These are phyloP conservation scores for Cryptococcus wingfieldii DNA, from an alignment of 1,284 basidiomycete genomes.

Conservation along the genomic window DNA sequence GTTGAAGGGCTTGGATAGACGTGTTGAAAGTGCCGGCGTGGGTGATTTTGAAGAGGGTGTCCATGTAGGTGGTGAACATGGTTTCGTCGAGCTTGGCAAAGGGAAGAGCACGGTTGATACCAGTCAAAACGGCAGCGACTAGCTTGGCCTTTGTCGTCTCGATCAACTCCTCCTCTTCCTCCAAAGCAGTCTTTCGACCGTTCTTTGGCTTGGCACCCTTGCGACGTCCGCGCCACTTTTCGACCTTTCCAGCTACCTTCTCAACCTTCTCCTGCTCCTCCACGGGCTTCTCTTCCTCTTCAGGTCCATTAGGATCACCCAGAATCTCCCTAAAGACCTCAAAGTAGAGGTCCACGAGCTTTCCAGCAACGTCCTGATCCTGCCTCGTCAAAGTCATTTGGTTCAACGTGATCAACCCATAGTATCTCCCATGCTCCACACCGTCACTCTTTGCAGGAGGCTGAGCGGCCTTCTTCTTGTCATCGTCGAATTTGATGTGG, in stretches of 20 bases:
- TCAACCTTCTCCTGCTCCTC: slow-evolving; percentile 42
- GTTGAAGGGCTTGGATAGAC: slow-evolving; percentile 84
- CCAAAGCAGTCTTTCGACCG: slow-evolving; percentile 36
- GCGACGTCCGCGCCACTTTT: slow-evolving; percentile 45
- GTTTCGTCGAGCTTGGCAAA: slow-evolving; percentile 67
- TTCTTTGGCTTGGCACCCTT: slow-evolving; percentile 46
- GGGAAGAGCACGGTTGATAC: slow-evolving; percentile 91
- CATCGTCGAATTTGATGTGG: slow-evolving; percentile 50
- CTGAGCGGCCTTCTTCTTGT: slow-evolving; percentile 35
- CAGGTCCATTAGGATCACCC: slow-evolving; percentile 52
- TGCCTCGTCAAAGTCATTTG: slow-evolving; percentile 76
- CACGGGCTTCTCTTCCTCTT: slow-evolving; percentile 25
- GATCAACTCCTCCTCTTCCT: slow-evolving; percentile 56
- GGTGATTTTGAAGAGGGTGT: slow-evolving; percentile 91
- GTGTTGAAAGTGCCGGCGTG: slow-evolving; percentile 91
- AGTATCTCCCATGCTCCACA: slow-evolving; percentile 73
- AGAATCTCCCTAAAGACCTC: slow-evolving; percentile 88
- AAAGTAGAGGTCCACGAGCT: slow-evolving; percentile 88
- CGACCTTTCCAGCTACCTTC: slow-evolving; percentile 49
- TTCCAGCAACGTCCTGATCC: slow-evolving; percentile 73
- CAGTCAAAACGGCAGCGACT: slow-evolving; percentile 85
- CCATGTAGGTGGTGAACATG: slow-evolving; percentile 81
- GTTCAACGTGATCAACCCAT: slow-evolving; percentile 88
- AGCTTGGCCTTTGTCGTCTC: slow-evolving; percentile 79
- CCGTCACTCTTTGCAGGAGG: slow-evolving; percentile 49